Base-by-base conservation (phyloP, 345 rosid genomes). In the Eucalyptus marginata region DNA sequence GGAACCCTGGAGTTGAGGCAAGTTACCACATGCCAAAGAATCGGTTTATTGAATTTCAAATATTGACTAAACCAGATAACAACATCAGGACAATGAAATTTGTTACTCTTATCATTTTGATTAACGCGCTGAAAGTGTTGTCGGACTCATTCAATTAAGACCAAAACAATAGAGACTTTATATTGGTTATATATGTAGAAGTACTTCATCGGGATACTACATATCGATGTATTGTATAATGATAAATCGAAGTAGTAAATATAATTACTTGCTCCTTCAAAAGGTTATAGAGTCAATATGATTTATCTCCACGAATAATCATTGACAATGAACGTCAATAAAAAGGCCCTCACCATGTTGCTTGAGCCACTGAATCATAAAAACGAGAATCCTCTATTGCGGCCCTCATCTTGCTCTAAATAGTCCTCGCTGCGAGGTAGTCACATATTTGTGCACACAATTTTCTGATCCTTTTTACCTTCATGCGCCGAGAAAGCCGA, bases 221-320 rank as follows among this genome's bases (percentile, higher is more conserved):
- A n/a, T 14, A 4, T 64, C 6, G 0, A 64, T n/a, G 10, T n/a
- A 64, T n/a, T 8, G 0, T 64, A n/a, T 7, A n/a, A n/a, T 8
- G 76, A 64, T n/a, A 13, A 64, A 64, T 17, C 1, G 3, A 64
- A n/a, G 76, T 7, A 64, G 3, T 27, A 64, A 64, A n/a, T 15
- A n/a, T 1, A 64, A n/a, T n/a, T n/a, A 64, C 18, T 14, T 64
- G 40, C 20, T 64, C 76, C 36, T 64, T 29, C 18, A n/a, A 64
- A 13, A 64, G 20, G 10, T 64, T 64, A 64, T 16, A n/a, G 18
- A 14, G 76, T 64, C 10, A 10, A 64, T 64, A 7, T n/a, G 33
- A 64, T 14, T 64, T 64, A 64, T 64, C 76, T 64, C 40, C 10
- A 64, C 6, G 20, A 15, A 64, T 64, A 64, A 64, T 64, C 76